Conservation (phyloP, 441 rosid genomes). For the Croton setiger region DNA sequence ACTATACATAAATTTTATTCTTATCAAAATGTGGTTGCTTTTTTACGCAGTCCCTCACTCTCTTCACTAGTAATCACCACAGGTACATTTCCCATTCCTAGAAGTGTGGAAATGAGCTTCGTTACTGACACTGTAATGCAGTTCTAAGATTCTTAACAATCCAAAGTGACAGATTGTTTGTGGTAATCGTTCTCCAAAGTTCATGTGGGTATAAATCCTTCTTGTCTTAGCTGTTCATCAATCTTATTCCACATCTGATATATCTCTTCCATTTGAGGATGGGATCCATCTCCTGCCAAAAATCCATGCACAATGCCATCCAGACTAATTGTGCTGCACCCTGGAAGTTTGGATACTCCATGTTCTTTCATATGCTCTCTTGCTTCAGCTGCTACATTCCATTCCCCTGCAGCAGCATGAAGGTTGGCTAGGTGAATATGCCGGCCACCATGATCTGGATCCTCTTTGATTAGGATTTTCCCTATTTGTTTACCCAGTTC, state of each 20-base stretch:
- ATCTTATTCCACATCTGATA: constrained; percentile 47
- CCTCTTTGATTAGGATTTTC: constrained; percentile 36
- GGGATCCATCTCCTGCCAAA: constrained; percentile 56
- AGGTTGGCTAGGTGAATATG: constrained; percentile 65
- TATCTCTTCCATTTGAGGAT: constrained; percentile 47
- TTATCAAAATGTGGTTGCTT: background rate
- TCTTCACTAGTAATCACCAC: constrained; percentile 59
- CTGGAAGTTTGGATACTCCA: constrained; percentile 62
- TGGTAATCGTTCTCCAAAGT: too few relatives aligned
- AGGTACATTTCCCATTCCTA: constrained; percentile 50
- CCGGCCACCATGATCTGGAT: constrained; percentile 63
- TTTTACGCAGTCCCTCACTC: background rate
- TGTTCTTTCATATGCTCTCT: constrained; percentile 47
- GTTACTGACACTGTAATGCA: constrained; percentile 71
- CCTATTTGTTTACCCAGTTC: constrained; percentile 55
- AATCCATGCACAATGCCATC: constrained; percentile 59
- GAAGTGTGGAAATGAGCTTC: constrained; percentile 66
- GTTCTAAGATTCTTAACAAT: constrained; percentile 68
- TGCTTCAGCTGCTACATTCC: constrained; percentile 58
- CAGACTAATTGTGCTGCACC: constrained; percentile 62
- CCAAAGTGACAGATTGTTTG: constrained; percentile 41
- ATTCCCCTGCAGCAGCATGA: constrained; percentile 65
- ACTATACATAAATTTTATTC: background rate
- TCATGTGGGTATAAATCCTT: constrained; percentile 41
- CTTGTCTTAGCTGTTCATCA: constrained; percentile 38